Evolutionary conservation across 805 yeast genomes (phyloP), one percentile per base, ranked within the genome.

Genomic region (Candida tibetensis): DNA sequence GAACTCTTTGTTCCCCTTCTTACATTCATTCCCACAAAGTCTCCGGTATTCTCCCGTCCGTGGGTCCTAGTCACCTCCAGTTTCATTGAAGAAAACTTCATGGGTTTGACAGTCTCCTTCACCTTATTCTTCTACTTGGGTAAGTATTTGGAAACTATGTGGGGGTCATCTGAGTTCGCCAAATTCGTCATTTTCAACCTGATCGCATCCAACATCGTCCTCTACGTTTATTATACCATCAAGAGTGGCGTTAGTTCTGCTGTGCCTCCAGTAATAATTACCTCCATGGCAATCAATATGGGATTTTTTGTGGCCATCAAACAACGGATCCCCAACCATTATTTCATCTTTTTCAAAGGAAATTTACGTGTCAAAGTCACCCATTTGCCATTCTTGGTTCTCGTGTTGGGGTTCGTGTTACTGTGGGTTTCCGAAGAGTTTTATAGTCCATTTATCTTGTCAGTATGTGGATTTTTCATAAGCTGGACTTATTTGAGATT

Each of bases 281-380:
- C 84, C 0, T 69, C 76, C 39, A 68, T 75, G 49, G 77, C 83
- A 1, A 48, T 79, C n/a, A 60, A 76, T 28, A 62, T 77, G 47
- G 84, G 81, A 1, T 74, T 78, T 39, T 58, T 82, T 18, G 83
- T 82, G 3, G 81, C 83, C 4, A 72, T 80, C 47, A 82, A 80
- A 51, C 88, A 82, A 58, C 54, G 81, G 43, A 72, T 79, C 17
- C 82, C 85, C 19, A 82, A 80, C 49, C 77, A 81, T 60, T 64
- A 79, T 46, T 55, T 77, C 47, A 59, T 67, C 33, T 60, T 76
- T 40, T 63, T 79, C 60, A 61, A 70, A 39, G 76, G 77, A 29
- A 43, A 62, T 37, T 37, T 71, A 38, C 68, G 77, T 42, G 60
- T 78, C 29, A 69, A 68, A 46, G 68, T 69, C 16, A 51, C 70